Percentiles rank a stretch among this genome's conserved stretches.
These are phyloP conservation scores for Thelonectria rubi DNA, from an alignment of 2,329 filamentous ascomycete species.

Conservation along the genomic window DNA sequence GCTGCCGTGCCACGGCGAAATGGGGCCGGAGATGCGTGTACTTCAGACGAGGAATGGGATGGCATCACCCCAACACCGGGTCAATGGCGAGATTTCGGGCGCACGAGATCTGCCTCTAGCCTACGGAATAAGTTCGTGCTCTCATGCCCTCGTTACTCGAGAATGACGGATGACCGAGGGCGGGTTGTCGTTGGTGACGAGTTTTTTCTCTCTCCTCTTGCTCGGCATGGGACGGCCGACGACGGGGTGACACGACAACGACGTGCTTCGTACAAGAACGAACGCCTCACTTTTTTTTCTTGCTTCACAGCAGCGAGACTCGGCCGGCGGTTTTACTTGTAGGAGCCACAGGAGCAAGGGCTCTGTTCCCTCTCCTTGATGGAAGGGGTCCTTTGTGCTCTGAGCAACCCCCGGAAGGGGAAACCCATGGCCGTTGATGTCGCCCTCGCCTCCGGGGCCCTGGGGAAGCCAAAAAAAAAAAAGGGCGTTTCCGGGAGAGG, in stretches of 20 bases:
- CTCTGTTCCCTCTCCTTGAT: slow-evolving; percentile 30
- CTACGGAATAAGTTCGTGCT: not conserved
- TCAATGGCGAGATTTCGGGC: slow-evolving; percentile 34
- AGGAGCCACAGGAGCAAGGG: slow-evolving; percentile 35
- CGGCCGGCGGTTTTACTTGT: slow-evolving; percentile 26
- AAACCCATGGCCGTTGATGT: slow-evolving; percentile 35
- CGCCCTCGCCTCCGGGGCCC: slow-evolving; percentile 34
- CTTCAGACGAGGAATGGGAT: slow-evolving; percentile 31
- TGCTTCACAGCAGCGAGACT: slow-evolving; percentile 20
- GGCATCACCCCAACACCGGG: slow-evolving; percentile 30
- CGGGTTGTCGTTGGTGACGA: not conserved
- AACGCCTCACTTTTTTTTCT: not conserved
- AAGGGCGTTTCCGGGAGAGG: too few relatives aligned
- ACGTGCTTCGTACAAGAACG: slow-evolving; percentile 4
- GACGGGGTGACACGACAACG: slow-evolving; percentile 28
- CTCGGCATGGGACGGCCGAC: slow-evolving; percentile 3
- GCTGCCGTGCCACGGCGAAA: slow-evolving; percentile 28
- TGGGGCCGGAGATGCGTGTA: slow-evolving; percentile 23
- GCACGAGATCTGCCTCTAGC: slow-evolving; percentile 27
- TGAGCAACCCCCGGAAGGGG: slow-evolving; percentile 33
- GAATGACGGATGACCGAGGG: not conserved
- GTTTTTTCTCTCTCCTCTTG: not conserved
- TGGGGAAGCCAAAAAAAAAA: slow-evolving; percentile 23
- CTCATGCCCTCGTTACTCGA: slow-evolving; percentile 6
- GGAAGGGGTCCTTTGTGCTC: slow-evolving; percentile 34